phyloP scores from a whole-genome alignment of 495 filamentous ascomycete genomes.

The Podospora pseudopauciseta region DNA sequence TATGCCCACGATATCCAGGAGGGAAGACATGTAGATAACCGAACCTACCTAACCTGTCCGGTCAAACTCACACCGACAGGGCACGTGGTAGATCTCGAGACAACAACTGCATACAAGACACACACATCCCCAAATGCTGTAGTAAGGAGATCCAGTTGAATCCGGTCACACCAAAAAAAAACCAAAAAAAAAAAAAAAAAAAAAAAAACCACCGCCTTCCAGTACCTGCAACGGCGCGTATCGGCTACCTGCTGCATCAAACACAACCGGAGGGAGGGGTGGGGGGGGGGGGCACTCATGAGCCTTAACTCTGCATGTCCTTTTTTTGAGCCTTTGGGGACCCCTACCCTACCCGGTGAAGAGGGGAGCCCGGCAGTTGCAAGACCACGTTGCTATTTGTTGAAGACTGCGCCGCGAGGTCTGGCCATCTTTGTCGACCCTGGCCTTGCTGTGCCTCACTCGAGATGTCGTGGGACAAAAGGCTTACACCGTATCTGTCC shows the following conservation, averaged over 20 bases:
- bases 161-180: neutral
- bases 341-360: no score
- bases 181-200: no score
- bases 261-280: neutral
- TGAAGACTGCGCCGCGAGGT: neutral
- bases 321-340: neutral
- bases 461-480: no score
- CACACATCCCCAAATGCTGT: neutral
- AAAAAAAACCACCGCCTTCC: neutral
- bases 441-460: no score
- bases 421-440: neutral
- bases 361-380: neutral
- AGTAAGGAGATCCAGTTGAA: neutral
- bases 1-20: no score
- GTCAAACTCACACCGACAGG: neutral
- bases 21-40: neutral
- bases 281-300: neutral
- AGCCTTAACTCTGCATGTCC: neutral
- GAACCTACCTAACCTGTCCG: neutral
- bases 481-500: no score
- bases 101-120: neutral
- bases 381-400: neutral
- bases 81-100: neutral
- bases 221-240: neutral
- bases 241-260: conserved; percentile 3